Conservation (phyloP, 108 stramenopile genomes). For the Pseudonitzschia multistriata region DNA sequence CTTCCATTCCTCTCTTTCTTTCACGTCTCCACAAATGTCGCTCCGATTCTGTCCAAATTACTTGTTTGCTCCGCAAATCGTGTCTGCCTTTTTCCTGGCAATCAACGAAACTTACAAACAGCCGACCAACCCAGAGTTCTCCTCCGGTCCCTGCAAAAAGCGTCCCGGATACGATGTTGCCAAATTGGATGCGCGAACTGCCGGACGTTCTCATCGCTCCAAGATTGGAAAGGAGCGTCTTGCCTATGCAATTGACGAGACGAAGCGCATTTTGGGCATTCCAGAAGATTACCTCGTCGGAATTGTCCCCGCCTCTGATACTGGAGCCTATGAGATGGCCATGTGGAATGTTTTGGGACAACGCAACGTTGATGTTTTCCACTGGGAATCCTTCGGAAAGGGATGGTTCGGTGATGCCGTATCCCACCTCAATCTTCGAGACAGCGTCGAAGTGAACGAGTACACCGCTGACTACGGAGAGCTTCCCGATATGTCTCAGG, state of each 20-base stretch:
- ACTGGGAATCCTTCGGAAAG: constrained; percentile 99
- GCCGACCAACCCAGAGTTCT: constrained; percentile 89
- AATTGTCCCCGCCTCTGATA: constrained; percentile 98
- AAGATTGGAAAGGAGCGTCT: constrained; percentile 97
- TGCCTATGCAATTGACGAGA: constrained; percentile 91
- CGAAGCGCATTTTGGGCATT: constrained; percentile 89
- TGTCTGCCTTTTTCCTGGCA: background rate
- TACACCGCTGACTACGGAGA: constrained; percentile 93
- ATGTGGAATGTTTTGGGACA: constrained; percentile 99
- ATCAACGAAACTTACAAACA: constrained; percentile 15
- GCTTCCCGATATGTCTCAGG: constrained; percentile 90
- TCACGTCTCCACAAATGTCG: too few relatives aligned
- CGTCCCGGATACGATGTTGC: constrained; percentile 91
- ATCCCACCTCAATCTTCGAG: constrained; percentile 87
- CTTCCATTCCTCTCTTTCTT: too few relatives aligned
- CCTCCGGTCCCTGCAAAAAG: constrained; percentile 98
- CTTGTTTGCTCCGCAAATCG: too few relatives aligned
- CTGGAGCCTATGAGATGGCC: constrained; percentile 99
- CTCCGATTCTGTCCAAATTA: too few relatives aligned
- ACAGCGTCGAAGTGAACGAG: constrained; percentile 84
- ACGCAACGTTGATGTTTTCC: constrained; percentile 92
- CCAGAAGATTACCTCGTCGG: constrained; percentile 95
- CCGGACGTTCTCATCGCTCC: constrained; percentile 97
- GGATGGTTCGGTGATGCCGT: constrained; percentile 95
- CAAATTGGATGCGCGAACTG: constrained; percentile 65